These are phyloP conservation scores for Psilocybe subaeruginosa DNA, from an alignment of 768 basidiomycete species.

Conservation along the genomic window DNA sequence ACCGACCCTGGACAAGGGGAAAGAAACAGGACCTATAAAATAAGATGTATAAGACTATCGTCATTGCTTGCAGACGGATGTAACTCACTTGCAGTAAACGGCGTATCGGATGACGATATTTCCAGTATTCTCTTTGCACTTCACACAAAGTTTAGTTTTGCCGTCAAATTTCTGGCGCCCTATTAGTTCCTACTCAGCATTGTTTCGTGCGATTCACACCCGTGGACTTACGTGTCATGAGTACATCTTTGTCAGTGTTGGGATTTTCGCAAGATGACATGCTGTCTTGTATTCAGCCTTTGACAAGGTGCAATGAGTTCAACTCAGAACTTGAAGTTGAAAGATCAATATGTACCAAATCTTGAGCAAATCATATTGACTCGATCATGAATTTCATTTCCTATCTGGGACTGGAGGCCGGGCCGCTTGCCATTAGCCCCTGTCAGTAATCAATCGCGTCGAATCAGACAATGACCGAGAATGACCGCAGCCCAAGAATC, in stretches of 20 bases:
- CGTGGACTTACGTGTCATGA: conserved; percentile 65
- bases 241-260: conserved; percentile 53
- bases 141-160: conserved; percentile 68
- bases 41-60: background rate
- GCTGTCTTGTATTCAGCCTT: background rate
- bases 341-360: background rate
- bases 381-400: conserved; percentile 7
- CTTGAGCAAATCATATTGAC: conserved; percentile 6
- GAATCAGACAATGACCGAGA: background rate
- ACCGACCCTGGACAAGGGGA: conserved; percentile 62
- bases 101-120: conserved; percentile 78
- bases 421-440: background rate
- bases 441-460: background rate
- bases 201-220: background rate
- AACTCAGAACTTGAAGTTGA: background rate
- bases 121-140: conserved; percentile 68
- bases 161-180: conserved; percentile 67
- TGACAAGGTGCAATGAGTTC: background rate
- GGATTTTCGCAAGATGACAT: conserved; percentile 67
- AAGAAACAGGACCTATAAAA: conserved; percentile 55
- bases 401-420: conserved; percentile 2
- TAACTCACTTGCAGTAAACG: conserved; percentile 79
- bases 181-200: conserved; percentile 35
- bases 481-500: too few species aligned
- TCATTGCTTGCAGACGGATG: background rate